Evolutionary conservation across 768 basidiomycete species (phyloP), one percentile per base, ranked within the genome.

Genomic region (Daedalea quercina): DNA sequence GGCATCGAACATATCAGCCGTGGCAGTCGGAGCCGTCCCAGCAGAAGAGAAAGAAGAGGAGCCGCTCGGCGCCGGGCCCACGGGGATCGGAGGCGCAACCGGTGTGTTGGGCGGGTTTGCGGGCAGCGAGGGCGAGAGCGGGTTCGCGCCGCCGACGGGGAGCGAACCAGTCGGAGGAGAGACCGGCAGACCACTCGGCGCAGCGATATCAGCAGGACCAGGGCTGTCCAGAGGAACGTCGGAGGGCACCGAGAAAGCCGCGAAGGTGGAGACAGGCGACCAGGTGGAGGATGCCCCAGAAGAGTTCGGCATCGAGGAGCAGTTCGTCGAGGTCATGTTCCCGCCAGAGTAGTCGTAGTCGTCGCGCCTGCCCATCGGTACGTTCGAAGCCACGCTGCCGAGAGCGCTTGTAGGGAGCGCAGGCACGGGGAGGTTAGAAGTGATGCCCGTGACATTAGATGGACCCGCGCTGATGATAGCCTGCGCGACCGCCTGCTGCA

Each of bases 91-190:
- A 11, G 52, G 22, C 19, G 44, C 23, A 23, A 49, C 34, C 8
- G 60, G 61, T 19, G 54, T 60, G 49, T 60, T 60, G 37, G 57
- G 62, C 28, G 60, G 58, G 56, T 58, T 59, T 17, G 41, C 37
- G 9, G 60, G 60, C 17, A 60, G 56, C 23, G 58, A 17, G 0
- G 58, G 60, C 2, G 60, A 55, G 41, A 33, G 22, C 13, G 49
- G 23, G 13, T 20, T 40, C 20, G 35, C 25, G 11, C 49, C 34
- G 34, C 34, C 37, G 37, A 40, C 15, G 37, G 37, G 37, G 37
- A 19, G 19, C 37, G 37, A 40, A 6, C 37, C 37, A 40, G 6
- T 40, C 37, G 15, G 15, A 19, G 37, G 37, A 19, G 34, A 46
- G 19, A 45, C 55, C 23, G 49, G 55, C 13, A 42, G 20, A 7